Base-by-base conservation (phyloP, 768 basidiomycete species). In the Suillus cothurnatus region DNA sequence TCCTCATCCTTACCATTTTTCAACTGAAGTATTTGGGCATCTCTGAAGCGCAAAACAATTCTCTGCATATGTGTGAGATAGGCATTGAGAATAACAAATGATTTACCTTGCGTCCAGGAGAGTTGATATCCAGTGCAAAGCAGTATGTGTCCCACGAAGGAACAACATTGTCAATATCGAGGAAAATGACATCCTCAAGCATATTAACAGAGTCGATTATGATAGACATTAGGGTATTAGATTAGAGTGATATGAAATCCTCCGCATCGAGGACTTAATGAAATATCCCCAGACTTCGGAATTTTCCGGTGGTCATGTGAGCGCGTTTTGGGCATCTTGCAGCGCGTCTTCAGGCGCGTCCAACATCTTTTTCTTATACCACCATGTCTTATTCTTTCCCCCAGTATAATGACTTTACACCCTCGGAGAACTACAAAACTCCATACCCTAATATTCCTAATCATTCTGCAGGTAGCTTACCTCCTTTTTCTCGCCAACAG, bases 341-440 rank as follows among this genome's bases (percentile, higher is more conserved):
- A 15, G 14, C 14, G 14, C n/a, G 4, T 47, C n/a, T 47, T 50
- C 14, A n/a, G 21, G 49, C 0, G 23, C 2, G 6, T 50, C n/a
- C 14, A 26, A 26, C 5, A 15, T 50, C 23, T 50, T 50, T 50
- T 15, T 50, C 49, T 50, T 50, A 50, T 50, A 50, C 49, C 49
- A 50, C 49, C 49, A 50, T 50, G 49, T 50, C 49, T 50, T 50
- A 28, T 28, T 50, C 49, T 50, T 50, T 50, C 2, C 49, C 49
- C 49, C 49, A 50, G 49, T 50, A 50, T 50, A 50, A 50, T 50
- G 11, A 28, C 26, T 50, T 50, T 50, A 50, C 49, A 50, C 49
- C 26, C 9, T 45, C 61, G 64, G 64, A 70, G 59, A 67, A 63
- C 62, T 67, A 63, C 32, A 3, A 26, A 50, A 50, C 49, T 4